Base-by-base conservation (phyloP, 352 stramenopile genomes). In the Phytophthora quininea region DNA sequence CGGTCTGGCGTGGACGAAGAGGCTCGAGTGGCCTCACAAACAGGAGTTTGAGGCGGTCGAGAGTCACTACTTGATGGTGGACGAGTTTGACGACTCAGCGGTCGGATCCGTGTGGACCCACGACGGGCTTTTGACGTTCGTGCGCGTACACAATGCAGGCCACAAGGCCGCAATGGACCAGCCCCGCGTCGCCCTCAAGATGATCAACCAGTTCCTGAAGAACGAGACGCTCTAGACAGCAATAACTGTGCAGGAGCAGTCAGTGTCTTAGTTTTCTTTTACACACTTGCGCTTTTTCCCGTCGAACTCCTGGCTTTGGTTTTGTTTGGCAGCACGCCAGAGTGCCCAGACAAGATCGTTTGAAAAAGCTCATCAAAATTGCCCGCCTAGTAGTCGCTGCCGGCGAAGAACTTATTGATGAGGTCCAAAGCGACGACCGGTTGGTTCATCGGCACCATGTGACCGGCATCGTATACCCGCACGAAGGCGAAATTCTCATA, bases 1-100 rank as follows among this genome's bases (percentile, higher is more conserved):
- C 10, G 98, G 98, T 56, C 68, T 96, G 62, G 95, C 95, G 19
- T 99, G 95, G 96, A 98, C 92, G 8, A 67, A 86, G 1, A 85
- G 75, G 31, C 73, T 99, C 48, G 76, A 97, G 27, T 99, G 97
- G 97, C 69, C 64, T 29, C 88, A 96, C 63, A 79, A 89, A 50
- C 66, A 76, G 9, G 84, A 82, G 8, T 99, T 98, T 79, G 84
- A 96, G 35, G 43, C 48, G 7, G 80, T 64, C 4, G 12, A 58
- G 11, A 70, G 77, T 35, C 50, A 64, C 46, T 29, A 51, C 30
- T 69, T 73, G 6, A 37, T 54, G 47, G 40, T 73, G 8, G 54
- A 64, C 32, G 47, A 47, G 7, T 38, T 35, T 14, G 65, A 35
- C 19, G 19, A 30, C 27, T 35, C 46, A 30, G 15, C 46, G 4